A percentile compares a stretch with the other conserved stretches of the same genome.
phyloP scores from a whole-genome alignment of 2,329 filamentous ascomycete species.

The Chalaropsis thielavioides region DNA sequence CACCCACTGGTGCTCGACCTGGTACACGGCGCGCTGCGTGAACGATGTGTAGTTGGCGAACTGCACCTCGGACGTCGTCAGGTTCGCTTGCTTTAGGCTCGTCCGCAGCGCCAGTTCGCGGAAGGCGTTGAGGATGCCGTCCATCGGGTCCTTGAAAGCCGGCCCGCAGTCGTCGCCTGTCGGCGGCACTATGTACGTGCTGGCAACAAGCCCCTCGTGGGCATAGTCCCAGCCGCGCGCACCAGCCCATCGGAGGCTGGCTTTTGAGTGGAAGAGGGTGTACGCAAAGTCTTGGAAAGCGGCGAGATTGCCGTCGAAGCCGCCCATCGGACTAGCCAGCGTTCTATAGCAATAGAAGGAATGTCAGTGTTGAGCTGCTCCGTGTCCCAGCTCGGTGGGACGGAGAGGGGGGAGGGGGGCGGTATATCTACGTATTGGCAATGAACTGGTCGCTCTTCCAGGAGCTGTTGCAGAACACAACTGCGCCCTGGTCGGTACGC shows the following conservation, averaged over 20 bases:
- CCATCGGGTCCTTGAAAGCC: slow-evolving; percentile 15
- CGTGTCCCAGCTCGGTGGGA: not conserved
- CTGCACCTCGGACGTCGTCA: slow-evolving; percentile 7
- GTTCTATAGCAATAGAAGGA: not conserved
- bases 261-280: slow-evolving; percentile 9
- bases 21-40: slow-evolving; percentile 13
- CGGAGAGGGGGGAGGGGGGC: no score
- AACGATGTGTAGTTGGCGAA: slow-evolving; percentile 16
- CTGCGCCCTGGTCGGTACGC: slow-evolving; percentile 1
- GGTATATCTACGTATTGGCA: slow-evolving; percentile 7
- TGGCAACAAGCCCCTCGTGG: slow-evolving; percentile 11
- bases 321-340: slow-evolving; percentile 2
- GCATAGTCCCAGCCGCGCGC: slow-evolving; percentile 17
- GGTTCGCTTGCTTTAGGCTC: slow-evolving; percentile 9
- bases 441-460: slow-evolving; percentile 14
- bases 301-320: slow-evolving; percentile 16
- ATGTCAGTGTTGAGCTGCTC: not conserved
- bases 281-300: slow-evolving; percentile 16
- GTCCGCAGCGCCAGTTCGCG: slow-evolving; percentile 14
- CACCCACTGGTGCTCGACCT: slow-evolving; percentile 17
- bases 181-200: slow-evolving; percentile 15
- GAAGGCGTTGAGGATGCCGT: slow-evolving; percentile 14
- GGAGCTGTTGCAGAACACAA: slow-evolving; percentile 13
- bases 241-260: slow-evolving; percentile 11
- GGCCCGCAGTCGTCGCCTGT: slow-evolving; percentile 7